A percentile compares a stretch with the other conserved stretches of the same genome.
phyloP scores from a whole-genome alignment of 441 rosid genomes.

The Pelargonium citronellum region DNA sequence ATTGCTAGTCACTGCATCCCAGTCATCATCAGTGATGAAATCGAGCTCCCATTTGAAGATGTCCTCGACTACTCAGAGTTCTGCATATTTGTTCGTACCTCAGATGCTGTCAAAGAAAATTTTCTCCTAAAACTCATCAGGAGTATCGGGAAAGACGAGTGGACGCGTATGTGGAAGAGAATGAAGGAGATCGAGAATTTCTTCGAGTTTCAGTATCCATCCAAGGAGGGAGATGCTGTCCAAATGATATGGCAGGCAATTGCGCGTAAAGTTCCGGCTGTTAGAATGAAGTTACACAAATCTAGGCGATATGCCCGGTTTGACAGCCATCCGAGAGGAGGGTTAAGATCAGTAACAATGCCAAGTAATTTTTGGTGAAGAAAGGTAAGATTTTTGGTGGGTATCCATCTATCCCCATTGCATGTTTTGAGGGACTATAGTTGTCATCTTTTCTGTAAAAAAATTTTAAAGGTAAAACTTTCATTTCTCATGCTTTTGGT shows the following conservation, averaged over 20 bases:
- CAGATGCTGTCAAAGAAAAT: constrained; percentile 59
- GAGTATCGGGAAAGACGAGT: constrained; percentile 41
- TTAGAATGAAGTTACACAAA: not conserved
- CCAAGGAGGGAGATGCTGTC: constrained; percentile 54
- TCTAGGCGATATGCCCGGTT: not conserved
- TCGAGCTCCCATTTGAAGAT: constrained; percentile 77
- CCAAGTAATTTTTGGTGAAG: constrained; percentile 1
- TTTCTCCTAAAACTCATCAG: constrained; percentile 50
- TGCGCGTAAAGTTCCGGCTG: constrained; percentile 36
- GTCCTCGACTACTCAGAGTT: constrained; percentile 61
- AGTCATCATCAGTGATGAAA: constrained; percentile 66
- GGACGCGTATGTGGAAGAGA: constrained; percentile 66
- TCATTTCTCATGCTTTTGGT: too few species aligned
- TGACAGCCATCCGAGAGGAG: not conserved
- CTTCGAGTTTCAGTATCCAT: constrained; percentile 58
- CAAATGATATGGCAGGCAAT: constrained; percentile 71
- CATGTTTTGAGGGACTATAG: not conserved
- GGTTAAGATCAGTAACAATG: not conserved
- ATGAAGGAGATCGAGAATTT: constrained; percentile 43
- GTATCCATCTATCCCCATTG: not conserved
- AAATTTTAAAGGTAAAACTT: too few species aligned
- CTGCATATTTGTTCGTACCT: constrained; percentile 50
- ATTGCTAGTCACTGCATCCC: constrained; percentile 73
- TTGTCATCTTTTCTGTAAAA: not conserved
- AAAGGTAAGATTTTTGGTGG: not conserved